Evolutionary conservation across 768 basidiomycete species (phyloP), one percentile per base, ranked within the genome.

Genomic region (Boletus vermiculosoides): DNA sequence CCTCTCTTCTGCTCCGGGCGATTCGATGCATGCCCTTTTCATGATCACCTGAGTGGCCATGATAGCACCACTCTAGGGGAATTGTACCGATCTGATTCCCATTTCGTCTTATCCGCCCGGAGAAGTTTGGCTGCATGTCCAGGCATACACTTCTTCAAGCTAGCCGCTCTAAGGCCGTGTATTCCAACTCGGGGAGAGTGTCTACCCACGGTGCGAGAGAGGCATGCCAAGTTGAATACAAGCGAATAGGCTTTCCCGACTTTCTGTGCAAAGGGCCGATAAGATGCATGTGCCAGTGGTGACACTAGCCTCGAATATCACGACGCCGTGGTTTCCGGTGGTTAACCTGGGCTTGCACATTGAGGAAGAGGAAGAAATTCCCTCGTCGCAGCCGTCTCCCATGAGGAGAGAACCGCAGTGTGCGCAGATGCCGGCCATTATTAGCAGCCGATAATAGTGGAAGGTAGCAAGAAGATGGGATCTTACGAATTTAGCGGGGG

Each of bases 1-100:
- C 34, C 23, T 33, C 23, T 33, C n/a, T 16, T 22, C 16, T 39
- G 37, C 25, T 25, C 34, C 34, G 36, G 33, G 44, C 41, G 54
- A 34, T 37, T 56, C 22, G 45, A 57, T 40, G 31, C 55, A 48
- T 58, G 56, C 28, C 23, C 57, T 12, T 25, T 46, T 39, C 55
- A 57, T 57, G 55, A 57, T 57, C 42, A 20, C 36, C 36, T 37
- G 33, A 36, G n/a, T 9, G 25, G 48, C 25, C 22, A 54, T 30
- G 49, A 40, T 40, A 39, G 37, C 25, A 50, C 23, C 18, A 13
- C 37, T 23, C 15, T 16, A 22, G 48, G 47, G 34, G 13, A 47
- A 11, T n/a, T 30, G n/a, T 23, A 52, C 23, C 8, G 51, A 50
- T 28, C 47, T 22, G 52, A 52, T 54, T 51, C 34, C 34, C 53